Evolutionary conservation across 2,329 filamentous ascomycete species (phyloP).

Genomic region (Phoma sp.): DNA sequence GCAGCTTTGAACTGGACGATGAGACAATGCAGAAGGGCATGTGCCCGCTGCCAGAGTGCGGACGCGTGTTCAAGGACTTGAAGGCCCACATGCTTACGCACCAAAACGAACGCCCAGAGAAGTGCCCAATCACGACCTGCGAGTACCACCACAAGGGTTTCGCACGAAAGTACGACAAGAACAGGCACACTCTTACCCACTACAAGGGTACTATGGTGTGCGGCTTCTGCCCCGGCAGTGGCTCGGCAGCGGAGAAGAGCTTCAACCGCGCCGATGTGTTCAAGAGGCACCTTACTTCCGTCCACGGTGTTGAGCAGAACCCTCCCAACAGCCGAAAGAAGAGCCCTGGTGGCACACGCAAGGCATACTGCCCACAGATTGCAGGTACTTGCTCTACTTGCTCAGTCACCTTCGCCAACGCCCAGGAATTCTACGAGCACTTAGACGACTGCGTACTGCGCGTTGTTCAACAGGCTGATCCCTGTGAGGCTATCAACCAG

Average conservation of each 20-base stretch:
- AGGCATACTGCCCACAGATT: conserved; percentile 70
- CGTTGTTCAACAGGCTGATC: conserved; percentile 60
- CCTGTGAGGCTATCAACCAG: conserved; percentile 53
- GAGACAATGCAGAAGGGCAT: conserved; percentile 71
- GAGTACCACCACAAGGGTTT: conserved; percentile 94
- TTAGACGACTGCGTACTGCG: conserved; percentile 75
- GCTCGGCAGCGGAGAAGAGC: conserved; percentile 88
- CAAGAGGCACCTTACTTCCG: conserved; percentile 89
- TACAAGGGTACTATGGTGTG: conserved; percentile 99
- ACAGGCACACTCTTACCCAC: conserved; percentile 90
- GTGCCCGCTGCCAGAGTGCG: conserved; percentile 85
- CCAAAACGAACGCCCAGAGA: conserved; percentile 87
- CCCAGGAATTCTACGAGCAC: conserved; percentile 98
- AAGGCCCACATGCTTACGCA: conserved; percentile 96
- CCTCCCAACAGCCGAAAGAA: conserved; percentile 90
- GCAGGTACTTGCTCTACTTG: conserved; percentile 93
- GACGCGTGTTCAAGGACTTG: conserved; percentile 86
- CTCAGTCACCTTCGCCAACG: conserved; percentile 80
- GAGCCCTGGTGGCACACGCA: conserved; percentile 61
- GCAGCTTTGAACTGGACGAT: conserved; percentile 50
- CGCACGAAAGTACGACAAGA: conserved; percentile 95
- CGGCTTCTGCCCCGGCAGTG: conserved; percentile 89
- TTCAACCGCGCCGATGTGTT: conserved; percentile 97
- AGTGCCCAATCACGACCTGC: conserved; percentile 90
- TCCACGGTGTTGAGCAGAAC: conserved; percentile 92